phyloP scores from a whole-genome alignment of 148 eudicot genomes.

The Fagopyrum tataricum region DNA sequence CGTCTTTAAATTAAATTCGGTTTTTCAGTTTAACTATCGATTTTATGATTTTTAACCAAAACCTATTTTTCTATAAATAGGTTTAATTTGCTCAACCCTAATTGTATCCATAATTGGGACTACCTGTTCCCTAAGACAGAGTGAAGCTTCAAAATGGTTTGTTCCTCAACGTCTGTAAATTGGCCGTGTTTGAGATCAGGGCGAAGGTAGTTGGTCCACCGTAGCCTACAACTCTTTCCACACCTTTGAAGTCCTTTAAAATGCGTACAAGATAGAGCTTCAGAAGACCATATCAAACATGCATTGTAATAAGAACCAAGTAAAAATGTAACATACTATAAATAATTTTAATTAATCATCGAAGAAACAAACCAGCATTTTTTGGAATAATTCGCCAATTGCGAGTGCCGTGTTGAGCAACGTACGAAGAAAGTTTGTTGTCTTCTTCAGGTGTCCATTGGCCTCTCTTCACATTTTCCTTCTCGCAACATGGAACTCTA shows the following conservation, averaged over 20 bases:
- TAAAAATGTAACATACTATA: background rate
- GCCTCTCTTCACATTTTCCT: slow-evolving; percentile 88
- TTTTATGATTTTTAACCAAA: too few relatives aligned
- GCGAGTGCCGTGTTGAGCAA: slow-evolving; percentile 87
- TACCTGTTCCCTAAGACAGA: slow-evolving; percentile 93
- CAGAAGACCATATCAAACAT: background rate
- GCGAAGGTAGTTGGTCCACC: slow-evolving; percentile 94
- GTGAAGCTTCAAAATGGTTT: slow-evolving; percentile 77
- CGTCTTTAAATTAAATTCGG: too few relatives aligned
- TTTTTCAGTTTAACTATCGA: too few relatives aligned
- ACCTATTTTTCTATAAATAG: too few relatives aligned
- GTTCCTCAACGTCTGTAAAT: slow-evolving; percentile 78
- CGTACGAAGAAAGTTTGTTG: slow-evolving; percentile 92
- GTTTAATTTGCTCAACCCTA: too few relatives aligned
- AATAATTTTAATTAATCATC: background rate
- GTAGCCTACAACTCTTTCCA: slow-evolving; percentile 89
- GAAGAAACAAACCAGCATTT: slow-evolving; percentile 56
- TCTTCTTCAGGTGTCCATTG: slow-evolving; percentile 99
- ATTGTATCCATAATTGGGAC: background rate
- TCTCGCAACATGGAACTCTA: slow-evolving; percentile 86
- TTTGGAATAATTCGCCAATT: slow-evolving; percentile 96
- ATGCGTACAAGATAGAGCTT: background rate
- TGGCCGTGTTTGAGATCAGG: slow-evolving; percentile 93
- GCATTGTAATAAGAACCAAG: background rate
- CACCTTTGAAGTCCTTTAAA: slow-evolving; percentile 76